A percentile compares a stretch with the other conserved stretches of the same genome.
These are phyloP conservation scores for Beauveria scarabaeidicola DNA, from an alignment of 2,329 filamentous ascomycete genomes.

Conservation along the genomic window DNA sequence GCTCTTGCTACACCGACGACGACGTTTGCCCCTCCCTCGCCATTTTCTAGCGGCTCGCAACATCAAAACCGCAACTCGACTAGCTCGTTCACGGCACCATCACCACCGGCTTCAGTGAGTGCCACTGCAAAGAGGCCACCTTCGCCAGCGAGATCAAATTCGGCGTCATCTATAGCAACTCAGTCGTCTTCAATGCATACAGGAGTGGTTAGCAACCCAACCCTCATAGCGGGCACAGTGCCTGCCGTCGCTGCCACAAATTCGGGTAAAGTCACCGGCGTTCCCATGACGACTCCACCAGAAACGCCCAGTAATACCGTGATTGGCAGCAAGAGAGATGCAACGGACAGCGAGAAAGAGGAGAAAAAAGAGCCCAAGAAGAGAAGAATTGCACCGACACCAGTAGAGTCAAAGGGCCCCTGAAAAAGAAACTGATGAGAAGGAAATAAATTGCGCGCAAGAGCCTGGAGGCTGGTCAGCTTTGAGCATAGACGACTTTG, in stretches of 20 bases:
- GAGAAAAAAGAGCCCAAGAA: constrained; percentile 53
- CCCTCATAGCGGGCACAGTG: constrained; percentile 67
- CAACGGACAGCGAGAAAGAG: constrained; percentile 45
- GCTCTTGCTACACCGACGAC: constrained; percentile 64
- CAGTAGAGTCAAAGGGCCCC: constrained; percentile 31
- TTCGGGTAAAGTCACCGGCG: constrained; percentile 50
- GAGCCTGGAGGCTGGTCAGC: not conserved
- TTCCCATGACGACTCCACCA: constrained; percentile 82
- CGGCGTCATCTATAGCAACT: constrained; percentile 70
- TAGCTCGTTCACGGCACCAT: constrained; percentile 50
- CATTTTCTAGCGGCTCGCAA: constrained; percentile 38
- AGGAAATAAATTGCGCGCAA: not conserved
- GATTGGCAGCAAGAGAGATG: constrained; percentile 47
- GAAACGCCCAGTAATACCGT: constrained; percentile 60
- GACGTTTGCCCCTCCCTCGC: constrained; percentile 52
- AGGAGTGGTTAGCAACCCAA: constrained; percentile 64
- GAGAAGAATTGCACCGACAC: constrained; percentile 61
- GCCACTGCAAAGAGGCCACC: constrained; percentile 58
- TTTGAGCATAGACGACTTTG: not conserved
- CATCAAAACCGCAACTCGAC: constrained; percentile 51
- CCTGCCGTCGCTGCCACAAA: constrained; percentile 69
- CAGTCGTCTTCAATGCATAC: constrained; percentile 41
- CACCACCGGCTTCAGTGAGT: constrained; percentile 46
- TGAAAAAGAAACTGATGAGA: not conserved
- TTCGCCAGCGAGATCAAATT: constrained; percentile 79